Conservation (phyloP, 768 basidiomycete genomes). For the Boletus eberwhitei region DNA sequence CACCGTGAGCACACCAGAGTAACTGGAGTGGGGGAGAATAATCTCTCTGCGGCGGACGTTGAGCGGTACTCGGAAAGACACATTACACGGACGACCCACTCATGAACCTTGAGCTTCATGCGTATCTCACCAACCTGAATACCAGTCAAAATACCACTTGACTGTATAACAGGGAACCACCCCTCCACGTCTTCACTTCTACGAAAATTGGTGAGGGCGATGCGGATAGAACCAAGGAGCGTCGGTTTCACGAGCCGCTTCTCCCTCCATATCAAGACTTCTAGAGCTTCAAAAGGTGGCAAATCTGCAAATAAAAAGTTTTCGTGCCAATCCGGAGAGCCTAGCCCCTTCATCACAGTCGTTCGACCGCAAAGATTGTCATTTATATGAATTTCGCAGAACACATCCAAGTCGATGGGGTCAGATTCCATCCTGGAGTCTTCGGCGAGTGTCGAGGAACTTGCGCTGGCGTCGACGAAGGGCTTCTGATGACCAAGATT, state of each 20-base stretch:
- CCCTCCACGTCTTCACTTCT: conserved; percentile 75
- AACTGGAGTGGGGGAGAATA: conserved; percentile 65
- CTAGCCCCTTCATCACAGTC: conserved; percentile 63
- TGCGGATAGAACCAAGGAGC: conserved; percentile 57
- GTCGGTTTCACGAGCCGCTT: conserved; percentile 57
- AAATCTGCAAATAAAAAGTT: conserved; percentile 69
- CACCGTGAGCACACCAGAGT: conserved; percentile 59
- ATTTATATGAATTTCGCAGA: conserved; percentile 76
- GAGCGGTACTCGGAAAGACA: conserved; percentile 4
- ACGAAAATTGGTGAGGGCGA: conserved; percentile 68
- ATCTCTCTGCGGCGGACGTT: conserved; percentile 55
- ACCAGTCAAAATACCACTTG: conserved; percentile 45
- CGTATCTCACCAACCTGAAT: conserved; percentile 73
- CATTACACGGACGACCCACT: conserved; percentile 43
- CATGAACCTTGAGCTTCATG: conserved; percentile 69
- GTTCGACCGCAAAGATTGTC: conserved; percentile 68
- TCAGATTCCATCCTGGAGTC: conserved; percentile 42
- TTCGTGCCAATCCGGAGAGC: conserved; percentile 81
- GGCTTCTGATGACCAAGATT: conserved; percentile 57
- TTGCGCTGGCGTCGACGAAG: conserved; percentile 24
- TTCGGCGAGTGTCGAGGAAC: conserved; percentile 28
- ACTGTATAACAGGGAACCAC: conserved; percentile 74
- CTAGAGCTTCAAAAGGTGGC: conserved; percentile 72
- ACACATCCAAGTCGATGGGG: conserved; percentile 64
- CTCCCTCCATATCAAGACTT: conserved; percentile 66